phyloP scores from a whole-genome alignment of 176 grass and related monocot species.

The Bonia amplexicaulis region DNA sequence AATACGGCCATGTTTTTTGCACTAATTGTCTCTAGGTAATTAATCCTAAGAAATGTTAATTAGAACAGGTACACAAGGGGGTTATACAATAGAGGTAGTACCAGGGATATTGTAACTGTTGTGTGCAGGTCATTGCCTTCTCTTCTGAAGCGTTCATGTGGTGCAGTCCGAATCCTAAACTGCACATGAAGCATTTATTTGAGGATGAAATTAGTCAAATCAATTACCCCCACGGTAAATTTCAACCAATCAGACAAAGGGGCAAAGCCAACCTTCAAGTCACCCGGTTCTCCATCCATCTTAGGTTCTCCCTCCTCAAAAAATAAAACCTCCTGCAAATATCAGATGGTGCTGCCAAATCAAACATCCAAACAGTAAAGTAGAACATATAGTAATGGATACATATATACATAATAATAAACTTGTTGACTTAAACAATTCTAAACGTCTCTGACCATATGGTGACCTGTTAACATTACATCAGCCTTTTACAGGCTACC shows the following conservation, averaged over 20 bases:
- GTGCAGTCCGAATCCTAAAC: slow-evolving; percentile 86
- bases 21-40: neutral
- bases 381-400: neutral
- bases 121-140: slow-evolving; percentile 90
- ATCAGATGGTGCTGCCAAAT: neutral
- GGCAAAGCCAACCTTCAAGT: slow-evolving; percentile 68
- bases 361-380: neutral
- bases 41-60: neutral
- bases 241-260: neutral
- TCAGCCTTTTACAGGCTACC: neutral
- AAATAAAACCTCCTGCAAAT: slow-evolving; percentile 77
- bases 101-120: slow-evolving; percentile 80
- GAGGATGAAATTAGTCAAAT: slow-evolving; percentile 23
- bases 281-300: slow-evolving; percentile 90
- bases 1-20: neutral
- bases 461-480: neutral
- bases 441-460: neutral
- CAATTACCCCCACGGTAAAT: neutral
- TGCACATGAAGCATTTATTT: slow-evolving; percentile 45
- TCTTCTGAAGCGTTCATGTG: slow-evolving; percentile 76
- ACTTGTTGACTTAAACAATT: neutral
- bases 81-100: slow-evolving; percentile 5
- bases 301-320: slow-evolving; percentile 99
- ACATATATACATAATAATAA: neutral
- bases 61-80: neutral